A percentile compares a stretch with the other conserved stretches of the same genome.
Conservation (phyloP, 2,329 filamentous ascomycete genomes). For the Juglanconis juglandina region DNA sequence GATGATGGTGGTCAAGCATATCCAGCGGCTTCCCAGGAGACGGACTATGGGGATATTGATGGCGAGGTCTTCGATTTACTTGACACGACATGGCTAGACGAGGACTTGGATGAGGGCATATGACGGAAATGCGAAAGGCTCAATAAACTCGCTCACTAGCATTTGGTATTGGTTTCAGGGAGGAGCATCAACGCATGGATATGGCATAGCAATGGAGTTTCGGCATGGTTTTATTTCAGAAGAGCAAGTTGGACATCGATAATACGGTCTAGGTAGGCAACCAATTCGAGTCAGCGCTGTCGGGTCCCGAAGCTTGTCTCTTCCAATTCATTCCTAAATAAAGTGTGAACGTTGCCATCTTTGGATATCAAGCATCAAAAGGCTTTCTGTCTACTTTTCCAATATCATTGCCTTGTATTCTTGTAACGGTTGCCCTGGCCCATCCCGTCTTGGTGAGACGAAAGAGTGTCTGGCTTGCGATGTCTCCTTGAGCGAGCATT, state of each 20-base stretch:
- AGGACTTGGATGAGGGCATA: constrained; percentile 11
- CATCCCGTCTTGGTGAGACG: too few relatives aligned
- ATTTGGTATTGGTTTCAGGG: background rate
- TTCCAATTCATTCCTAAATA: too few relatives aligned
- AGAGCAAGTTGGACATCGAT: background rate
- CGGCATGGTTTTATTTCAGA: background rate
- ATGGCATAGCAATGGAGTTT: background rate
- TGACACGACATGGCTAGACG: constrained; percentile 2
- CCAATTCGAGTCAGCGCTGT: too few relatives aligned
- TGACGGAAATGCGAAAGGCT: background rate
- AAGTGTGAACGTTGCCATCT: too few relatives aligned
- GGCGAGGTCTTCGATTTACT: constrained; percentile 7
- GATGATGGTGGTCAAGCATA: background rate
- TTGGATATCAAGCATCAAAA: too few relatives aligned
- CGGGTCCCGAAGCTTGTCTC: too few relatives aligned
- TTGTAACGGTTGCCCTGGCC: too few relatives aligned
- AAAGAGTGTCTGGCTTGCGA: too few relatives aligned
- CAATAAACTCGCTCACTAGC: background rate
- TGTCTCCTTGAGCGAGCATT: too few relatives aligned
- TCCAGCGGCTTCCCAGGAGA: constrained; percentile 25
- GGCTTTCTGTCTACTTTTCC: too few relatives aligned
- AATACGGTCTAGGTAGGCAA: background rate
- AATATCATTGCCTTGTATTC: too few relatives aligned
- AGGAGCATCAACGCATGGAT: background rate
- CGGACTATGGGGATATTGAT: constrained; percentile 27